Evolutionary conservation across 768 basidiomycete genomes (phyloP).

Genomic region (Tylopilus felleus): DNA sequence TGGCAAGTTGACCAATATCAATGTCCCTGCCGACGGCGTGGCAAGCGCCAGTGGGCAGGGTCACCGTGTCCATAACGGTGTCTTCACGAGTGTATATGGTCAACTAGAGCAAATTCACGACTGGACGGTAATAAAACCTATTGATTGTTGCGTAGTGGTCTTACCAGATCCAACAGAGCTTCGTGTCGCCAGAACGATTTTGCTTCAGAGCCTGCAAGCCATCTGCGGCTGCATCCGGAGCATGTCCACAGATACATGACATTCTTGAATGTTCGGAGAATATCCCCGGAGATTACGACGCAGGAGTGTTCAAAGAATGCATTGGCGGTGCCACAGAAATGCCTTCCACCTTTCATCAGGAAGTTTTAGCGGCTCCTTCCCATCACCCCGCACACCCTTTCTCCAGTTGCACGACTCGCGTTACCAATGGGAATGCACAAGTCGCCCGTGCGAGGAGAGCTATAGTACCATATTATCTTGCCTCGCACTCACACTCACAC

Average conservation of each 20-base stretch:
- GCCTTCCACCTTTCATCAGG: constrained; percentile 64
- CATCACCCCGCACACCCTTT: constrained; percentile 57
- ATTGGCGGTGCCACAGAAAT: constrained; percentile 50
- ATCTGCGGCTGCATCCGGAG: constrained; percentile 42
- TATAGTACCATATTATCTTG: constrained; percentile 5
- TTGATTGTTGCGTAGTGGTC: constrained; percentile 5
- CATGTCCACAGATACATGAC: constrained; percentile 62
- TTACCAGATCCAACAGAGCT: constrained; percentile 44
- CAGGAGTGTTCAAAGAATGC: constrained; percentile 49
- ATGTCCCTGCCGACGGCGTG: constrained; percentile 55
- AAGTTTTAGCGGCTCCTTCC: constrained; percentile 50
- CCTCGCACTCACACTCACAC: neutral
- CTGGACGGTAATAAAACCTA: constrained; percentile 54
- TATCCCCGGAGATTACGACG: constrained; percentile 50
- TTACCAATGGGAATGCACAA: constrained; percentile 49
- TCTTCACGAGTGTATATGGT: constrained; percentile 73
- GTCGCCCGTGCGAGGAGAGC: constrained; percentile 30
- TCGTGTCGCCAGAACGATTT: constrained; percentile 56
- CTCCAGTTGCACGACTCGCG: constrained; percentile 52
- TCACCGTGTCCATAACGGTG: constrained; percentile 62
- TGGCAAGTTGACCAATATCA: constrained; percentile 63
- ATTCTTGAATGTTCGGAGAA: constrained; percentile 61
- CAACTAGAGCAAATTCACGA: constrained; percentile 56
- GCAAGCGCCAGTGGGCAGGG: constrained; percentile 58
- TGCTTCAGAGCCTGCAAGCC: constrained; percentile 73